Percentiles rank a stretch among this genome's conserved stretches.
Conservation (phyloP, 306 rosid genomes). For the Cajanus cajan region DNA sequence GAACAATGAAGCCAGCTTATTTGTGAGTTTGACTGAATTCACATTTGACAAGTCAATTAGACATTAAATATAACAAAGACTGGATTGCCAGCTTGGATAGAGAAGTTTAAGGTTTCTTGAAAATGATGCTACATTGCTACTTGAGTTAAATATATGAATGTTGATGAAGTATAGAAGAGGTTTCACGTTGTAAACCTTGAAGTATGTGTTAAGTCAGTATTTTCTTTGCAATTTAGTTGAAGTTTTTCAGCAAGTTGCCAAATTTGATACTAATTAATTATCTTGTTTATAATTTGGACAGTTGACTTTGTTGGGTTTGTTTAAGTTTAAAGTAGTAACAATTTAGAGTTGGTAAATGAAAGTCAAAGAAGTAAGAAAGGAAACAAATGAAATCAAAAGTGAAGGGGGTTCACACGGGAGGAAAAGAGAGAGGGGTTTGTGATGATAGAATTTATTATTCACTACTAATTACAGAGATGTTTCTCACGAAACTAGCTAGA, state of each 20-base stretch:
- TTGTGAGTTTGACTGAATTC: neutral
- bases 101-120: constrained; percentile 8
- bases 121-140: neutral
- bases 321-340: neutral
- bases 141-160: constrained; percentile 26
- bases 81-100: constrained; percentile 14
- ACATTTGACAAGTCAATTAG: neutral
- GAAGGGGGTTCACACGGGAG: neutral
- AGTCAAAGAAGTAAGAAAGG: neutral
- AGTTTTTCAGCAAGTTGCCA: neutral
- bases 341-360: constrained; percentile 15
- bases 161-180: neutral
- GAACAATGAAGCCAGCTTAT: neutral
- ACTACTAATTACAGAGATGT: neutral
- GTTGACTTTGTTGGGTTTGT: constrained; percentile 17
- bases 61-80: neutral
- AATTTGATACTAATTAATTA: neutral
- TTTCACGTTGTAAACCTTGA: constrained; percentile 19
- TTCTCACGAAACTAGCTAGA: neutral
- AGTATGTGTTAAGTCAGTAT: neutral
- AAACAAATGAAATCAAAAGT: neutral
- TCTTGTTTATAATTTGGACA: neutral
- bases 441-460: neutral
- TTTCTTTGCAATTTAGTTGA: neutral
- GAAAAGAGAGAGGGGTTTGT: neutral